Conservation (phyloP, 495 filamentous ascomycete species). For the Tuber brumale region DNA sequence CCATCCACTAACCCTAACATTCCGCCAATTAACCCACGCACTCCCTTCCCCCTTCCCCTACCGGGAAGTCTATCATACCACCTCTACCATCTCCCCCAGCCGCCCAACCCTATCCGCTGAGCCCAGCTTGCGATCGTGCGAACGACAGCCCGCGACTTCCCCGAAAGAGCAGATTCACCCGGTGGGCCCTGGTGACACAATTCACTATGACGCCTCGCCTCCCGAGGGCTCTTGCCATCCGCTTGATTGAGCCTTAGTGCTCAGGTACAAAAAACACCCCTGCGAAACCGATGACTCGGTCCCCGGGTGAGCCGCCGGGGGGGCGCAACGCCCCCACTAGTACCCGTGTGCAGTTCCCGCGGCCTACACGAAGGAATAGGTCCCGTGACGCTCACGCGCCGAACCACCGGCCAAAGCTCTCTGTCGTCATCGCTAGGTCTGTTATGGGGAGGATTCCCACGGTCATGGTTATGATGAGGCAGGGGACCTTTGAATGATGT, state of each 20-base stretch:
- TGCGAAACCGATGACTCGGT: conserved; percentile 48
- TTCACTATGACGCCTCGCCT: conserved; percentile 59
- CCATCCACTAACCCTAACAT: conserved; percentile 27
- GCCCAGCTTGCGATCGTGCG: conserved; percentile 50
- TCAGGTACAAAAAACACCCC: conserved; percentile 55
- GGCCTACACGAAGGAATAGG: conserved; percentile 59
- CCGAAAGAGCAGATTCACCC: conserved; percentile 60
- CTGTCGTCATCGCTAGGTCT: conserved; percentile 53
- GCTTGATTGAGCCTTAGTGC: conserved; percentile 66
- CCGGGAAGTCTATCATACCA: conserved; percentile 49
- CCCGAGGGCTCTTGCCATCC: conserved; percentile 58
- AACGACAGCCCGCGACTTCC: conserved; percentile 56
- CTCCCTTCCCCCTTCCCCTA: too few species aligned
- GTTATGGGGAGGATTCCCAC: conserved; percentile 53
- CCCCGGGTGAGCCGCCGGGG: conserved; percentile 52
- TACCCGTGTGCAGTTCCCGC: conserved; percentile 56
- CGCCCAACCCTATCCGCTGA: conserved; percentile 54
- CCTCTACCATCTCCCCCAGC: conserved; percentile 58
- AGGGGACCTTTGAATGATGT: conserved; percentile 61
- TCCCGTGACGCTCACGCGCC: conserved; percentile 59
- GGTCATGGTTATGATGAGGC: conserved; percentile 58
- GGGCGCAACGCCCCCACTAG: conserved; percentile 56
- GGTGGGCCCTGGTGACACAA: conserved; percentile 54
- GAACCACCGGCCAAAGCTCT: conserved; percentile 54
- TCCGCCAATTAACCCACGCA: too few species aligned